Conservation (phyloP, 164 flowering plant species). For the Tinospora cordifolia region DNA sequence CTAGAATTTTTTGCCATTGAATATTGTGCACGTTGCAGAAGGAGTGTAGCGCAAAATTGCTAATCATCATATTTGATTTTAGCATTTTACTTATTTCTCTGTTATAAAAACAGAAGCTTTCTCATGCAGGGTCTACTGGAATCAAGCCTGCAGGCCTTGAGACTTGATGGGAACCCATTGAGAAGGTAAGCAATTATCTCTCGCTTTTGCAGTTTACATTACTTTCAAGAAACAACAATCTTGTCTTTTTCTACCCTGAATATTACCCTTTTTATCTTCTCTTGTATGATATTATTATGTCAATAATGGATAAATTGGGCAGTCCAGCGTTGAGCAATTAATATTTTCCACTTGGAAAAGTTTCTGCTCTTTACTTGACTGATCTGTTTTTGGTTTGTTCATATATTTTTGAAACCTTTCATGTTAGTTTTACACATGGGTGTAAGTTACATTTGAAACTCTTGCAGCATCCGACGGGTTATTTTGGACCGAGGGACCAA, state of each 20-base stretch:
- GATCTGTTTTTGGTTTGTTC: no score
- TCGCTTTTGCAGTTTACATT: not conserved
- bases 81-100: not conserved
- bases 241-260: not conserved
- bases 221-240: not conserved
- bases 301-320: not conserved
- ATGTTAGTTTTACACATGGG: not conserved
- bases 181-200: conserved; percentile 50
- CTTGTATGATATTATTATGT: not conserved
- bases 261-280: not conserved
- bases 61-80: not conserved
- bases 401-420: not conserved
- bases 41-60: not conserved
- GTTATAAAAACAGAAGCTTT: conserved; percentile 11
- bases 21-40: not conserved
- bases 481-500: conserved; percentile 88
- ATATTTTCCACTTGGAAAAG: not conserved
- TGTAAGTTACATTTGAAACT: not conserved
- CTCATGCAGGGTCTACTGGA: conserved; percentile 79
- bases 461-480: conserved; percentile 70
- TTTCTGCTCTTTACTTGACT: not conserved
- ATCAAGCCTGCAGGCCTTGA: conserved; percentile 62
- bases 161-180: conserved; percentile 88
- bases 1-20: not conserved
- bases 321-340: not conserved